Conservation (phyloP, 2,329 filamentous ascomycete genomes). For the Colletotrichum graminicola region DNA sequence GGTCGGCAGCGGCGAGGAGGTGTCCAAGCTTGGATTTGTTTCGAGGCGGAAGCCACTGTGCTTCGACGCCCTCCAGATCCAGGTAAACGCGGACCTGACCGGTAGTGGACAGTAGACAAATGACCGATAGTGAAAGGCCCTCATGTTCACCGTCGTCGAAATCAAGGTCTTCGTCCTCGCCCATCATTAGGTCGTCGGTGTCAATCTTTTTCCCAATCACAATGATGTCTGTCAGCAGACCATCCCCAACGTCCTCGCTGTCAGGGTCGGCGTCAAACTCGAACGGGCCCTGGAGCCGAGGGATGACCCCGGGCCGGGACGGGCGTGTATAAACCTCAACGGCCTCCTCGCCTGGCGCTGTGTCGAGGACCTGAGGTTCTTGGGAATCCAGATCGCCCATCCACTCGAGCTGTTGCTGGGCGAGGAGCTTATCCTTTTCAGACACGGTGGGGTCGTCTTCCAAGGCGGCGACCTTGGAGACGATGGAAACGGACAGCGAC, state of each 20-base stretch:
- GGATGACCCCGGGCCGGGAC: slow-evolving; percentile 67
- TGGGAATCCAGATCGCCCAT: slow-evolving; percentile 75
- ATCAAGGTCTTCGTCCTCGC: slow-evolving; percentile 73
- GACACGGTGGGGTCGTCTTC: slow-evolving; percentile 70
- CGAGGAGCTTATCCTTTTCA: slow-evolving; percentile 66
- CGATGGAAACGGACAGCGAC: slow-evolving; percentile 84
- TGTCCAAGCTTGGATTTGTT: slow-evolving; percentile 62
- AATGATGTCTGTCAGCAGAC: slow-evolving; percentile 70
- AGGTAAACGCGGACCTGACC: slow-evolving; percentile 72
- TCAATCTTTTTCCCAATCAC: slow-evolving; percentile 74
- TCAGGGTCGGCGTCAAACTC: slow-evolving; percentile 67
- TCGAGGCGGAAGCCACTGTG: slow-evolving; percentile 74
- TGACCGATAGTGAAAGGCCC: slow-evolving; percentile 69
- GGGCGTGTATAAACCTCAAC: slow-evolving; percentile 70
- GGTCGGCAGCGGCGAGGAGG: slow-evolving; percentile 52
- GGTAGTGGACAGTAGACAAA: slow-evolving; percentile 71
- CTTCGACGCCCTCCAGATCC: slow-evolving; percentile 72
- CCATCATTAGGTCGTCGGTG: slow-evolving; percentile 70
- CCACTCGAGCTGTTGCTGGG: slow-evolving; percentile 75
- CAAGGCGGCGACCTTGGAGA: slow-evolving; percentile 76
- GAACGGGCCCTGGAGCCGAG: slow-evolving; percentile 73
- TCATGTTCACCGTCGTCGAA: slow-evolving; percentile 68
- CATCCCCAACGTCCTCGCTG: slow-evolving; percentile 68
- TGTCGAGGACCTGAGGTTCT: slow-evolving; percentile 68
- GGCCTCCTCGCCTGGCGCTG: slow-evolving; percentile 60